phyloP scores from a whole-genome alignment of 257 asterid genomes.

The Vinca minor region DNA sequence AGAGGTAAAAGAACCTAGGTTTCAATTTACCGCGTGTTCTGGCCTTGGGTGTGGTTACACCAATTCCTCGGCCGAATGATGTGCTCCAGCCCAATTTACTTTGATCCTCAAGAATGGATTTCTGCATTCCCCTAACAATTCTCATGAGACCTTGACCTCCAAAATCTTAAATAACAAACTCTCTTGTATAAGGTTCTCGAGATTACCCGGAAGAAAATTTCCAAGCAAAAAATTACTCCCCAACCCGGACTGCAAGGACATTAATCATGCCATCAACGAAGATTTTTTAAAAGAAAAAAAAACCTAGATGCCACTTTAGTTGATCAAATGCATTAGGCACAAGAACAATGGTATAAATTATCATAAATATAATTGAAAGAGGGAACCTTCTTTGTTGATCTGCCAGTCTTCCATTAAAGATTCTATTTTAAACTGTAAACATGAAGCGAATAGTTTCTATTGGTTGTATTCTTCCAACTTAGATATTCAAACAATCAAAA shows the following conservation, averaged over 20 bases:
- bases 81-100: constrained; percentile 55
- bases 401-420: neutral
- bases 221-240: constrained; percentile 29
- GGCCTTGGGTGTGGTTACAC: constrained; percentile 78
- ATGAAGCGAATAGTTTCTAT: neutral
- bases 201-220: constrained; percentile 46
- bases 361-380: neutral
- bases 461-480: neutral
- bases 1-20: constrained; percentile 40
- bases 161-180: constrained; percentile 50
- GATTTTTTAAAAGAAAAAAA: constrained; percentile 2
- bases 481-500: neutral
- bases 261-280: constrained; percentile 25
- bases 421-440: neutral
- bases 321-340: neutral
- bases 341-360: neutral
- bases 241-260: constrained; percentile 47
- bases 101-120: constrained; percentile 53
- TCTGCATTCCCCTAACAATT: constrained; percentile 99
- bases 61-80: constrained; percentile 75
- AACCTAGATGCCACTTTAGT: neutral
- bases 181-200: constrained; percentile 43
- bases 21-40: constrained; percentile 80
- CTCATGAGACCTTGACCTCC: constrained; percentile 93
- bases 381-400: neutral